These are phyloP conservation scores for Neopestalotiopsis sp. DNA, from an alignment of 2,329 filamentous ascomycete species.

Conservation along the genomic window DNA sequence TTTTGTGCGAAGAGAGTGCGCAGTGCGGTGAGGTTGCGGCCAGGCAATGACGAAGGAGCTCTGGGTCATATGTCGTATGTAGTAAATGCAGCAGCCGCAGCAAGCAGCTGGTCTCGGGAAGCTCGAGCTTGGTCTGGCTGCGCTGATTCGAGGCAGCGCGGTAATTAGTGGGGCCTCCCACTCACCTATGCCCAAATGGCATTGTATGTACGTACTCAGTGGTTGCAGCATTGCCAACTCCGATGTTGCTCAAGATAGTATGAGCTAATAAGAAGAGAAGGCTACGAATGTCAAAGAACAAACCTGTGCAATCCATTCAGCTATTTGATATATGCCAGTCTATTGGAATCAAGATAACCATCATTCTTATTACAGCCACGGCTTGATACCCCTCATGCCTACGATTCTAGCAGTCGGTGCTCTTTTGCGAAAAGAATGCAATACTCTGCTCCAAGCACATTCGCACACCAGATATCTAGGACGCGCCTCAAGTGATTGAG, in stretches of 20 bases:
- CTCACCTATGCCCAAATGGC: background rate
- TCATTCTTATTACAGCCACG: no score
- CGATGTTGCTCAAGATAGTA: background rate
- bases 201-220: background rate
- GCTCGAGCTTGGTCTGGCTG: slow-evolving; percentile 8
- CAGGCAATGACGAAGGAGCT: slow-evolving; percentile 15
- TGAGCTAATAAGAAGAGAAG: background rate
- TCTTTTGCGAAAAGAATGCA: no score
- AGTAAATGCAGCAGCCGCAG: background rate
- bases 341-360: no score
- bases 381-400: no score
- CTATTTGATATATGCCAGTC: no score
- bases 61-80: background rate
- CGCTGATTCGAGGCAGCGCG: background rate
- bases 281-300: no score
- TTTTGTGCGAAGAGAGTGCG: background rate
- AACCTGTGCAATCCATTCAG: no score
- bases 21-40: background rate
- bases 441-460: no score
- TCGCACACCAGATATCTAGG: no score
- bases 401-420: no score
- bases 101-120: background rate
- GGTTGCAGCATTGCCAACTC: background rate
- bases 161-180: slow-evolving; percentile 10
- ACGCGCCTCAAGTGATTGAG: no score